Evolutionary conservation across 768 basidiomycete species (phyloP), one percentile per base, ranked within the genome.

Genomic region (Tephrocybe sp.): DNA sequence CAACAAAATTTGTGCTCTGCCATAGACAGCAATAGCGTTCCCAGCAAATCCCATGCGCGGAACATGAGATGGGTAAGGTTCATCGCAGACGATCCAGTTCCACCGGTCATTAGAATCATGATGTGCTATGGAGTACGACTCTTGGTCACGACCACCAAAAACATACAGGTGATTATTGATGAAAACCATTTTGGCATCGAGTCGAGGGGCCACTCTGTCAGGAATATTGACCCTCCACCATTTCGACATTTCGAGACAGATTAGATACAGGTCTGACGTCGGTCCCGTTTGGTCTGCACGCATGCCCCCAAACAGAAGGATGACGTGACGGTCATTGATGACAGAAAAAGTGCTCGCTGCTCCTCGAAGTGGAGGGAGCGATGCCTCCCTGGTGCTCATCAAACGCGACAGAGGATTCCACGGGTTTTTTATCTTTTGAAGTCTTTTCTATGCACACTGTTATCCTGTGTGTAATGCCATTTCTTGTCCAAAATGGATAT

Each of bases 61-160:
- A n/a, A 56, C 24, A 31, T 51, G 36, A 3, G 46, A 5, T 7
- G 53, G 58, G 24, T 54, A 56, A 15, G 49, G 37, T 25, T 51
- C 45, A 35, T 57, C 56, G n/a, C 52, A 32, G 1, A 47, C 54
- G 12, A 38, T 24, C 58, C 50, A 56, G 31, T 21, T 31, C 49
- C 51, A 52, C 21, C 13, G 32, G 2, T 45, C 34, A 2, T n/a
- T n/a, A 34, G 19, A 11, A 18, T 39, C 38, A 44, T 47, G 48
- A 4, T 51, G 25, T 8, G 49, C 47, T 30, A 60, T 45, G 31
- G 38, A 54, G 38, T 41, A 54, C 9, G 52, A 51, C 8, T 52
- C 36, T 3, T 42, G 40, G 12, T 11, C 38, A 15, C 31, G 30
- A 5, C 51, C 55, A 1, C 55, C 55, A 35, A 56, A 56, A 8